Conservation (phyloP, 2,329 filamentous ascomycete genomes). For the Exophiala phaeomuriformis region DNA sequence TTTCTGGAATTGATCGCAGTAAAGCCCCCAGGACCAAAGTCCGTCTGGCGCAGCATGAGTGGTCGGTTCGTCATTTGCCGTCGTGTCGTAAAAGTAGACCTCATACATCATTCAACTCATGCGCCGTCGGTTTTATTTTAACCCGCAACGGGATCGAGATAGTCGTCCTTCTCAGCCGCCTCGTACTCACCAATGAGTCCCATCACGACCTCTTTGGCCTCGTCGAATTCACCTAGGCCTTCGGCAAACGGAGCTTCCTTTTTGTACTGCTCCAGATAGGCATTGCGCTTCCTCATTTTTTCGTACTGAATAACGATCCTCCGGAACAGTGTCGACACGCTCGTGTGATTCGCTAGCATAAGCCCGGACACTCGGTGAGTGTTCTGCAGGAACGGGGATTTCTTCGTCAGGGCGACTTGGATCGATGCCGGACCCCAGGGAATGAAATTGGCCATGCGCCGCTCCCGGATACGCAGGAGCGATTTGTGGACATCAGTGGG, state of each 20-base stretch:
- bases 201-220: conserved; percentile 81
- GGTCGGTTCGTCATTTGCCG: not conserved
- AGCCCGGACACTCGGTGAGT: conserved; percentile 90
- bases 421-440: conserved; percentile 98
- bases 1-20: too few species aligned
- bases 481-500: conserved; percentile 98
- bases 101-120: conserved; percentile 1
- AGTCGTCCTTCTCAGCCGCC: conserved; percentile 83
- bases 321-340: conserved; percentile 93
- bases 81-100: not conserved
- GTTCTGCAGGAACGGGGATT: conserved; percentile 91
- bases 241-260: conserved; percentile 90
- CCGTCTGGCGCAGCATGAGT: too few species aligned
- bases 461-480: conserved; percentile 86
- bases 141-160: conserved; percentile 63
- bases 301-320: conserved; percentile 89
- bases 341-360: conserved; percentile 97
- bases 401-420: conserved; percentile 92
- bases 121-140: conserved; percentile 19
- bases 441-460: conserved; percentile 89
- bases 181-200: conserved; percentile 94
- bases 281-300: conserved; percentile 88
- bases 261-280: conserved; percentile 93
- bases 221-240: conserved; percentile 88
- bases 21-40: too few species aligned